Base-by-base conservation (phyloP, 2,329 filamentous ascomycete genomes). In the Botryotinia convoluta region DNA sequence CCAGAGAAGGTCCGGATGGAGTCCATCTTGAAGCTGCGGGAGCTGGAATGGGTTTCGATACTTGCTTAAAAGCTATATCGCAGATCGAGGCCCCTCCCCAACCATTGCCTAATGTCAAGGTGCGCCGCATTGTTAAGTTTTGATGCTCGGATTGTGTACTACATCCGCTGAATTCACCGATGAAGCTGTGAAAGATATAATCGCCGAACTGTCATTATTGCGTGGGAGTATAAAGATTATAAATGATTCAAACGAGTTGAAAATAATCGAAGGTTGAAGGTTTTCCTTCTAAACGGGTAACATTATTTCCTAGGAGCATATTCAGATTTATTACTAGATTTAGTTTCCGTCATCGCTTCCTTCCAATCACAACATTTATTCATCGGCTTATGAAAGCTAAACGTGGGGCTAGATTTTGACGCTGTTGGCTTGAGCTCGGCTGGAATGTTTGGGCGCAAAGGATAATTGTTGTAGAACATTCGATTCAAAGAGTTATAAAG, bases 111-210 rank as follows among this genome's bases (percentile, higher is more conserved):
- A 76, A 57, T 48, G 75, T 72, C n/a, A 72, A 61, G 44, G 76
- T 73, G 73, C 75, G 76, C 74, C 77, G 79, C 79, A 81, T 81
- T 72, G 76, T 74, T 69, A 73, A 73, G 18, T 74, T 57, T 57
- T 35, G 39, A 45, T 12, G 64, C 51, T 45, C 32, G 64, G 69
- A 61, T 74, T 69, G 54, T 76, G 67, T 74, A 75, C 74, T 71
- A 75, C 69, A 69, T 69, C 74, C 74, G 73, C 77, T 76, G 73
- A 73, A 76, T 79, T 81, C 79, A 81, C 74, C 78, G 77, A 72
- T 71, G 57, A 73, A 76, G 73, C 72, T 75, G 63, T 74, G 68
- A 75, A 70, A 62, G 59, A 74, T 76, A 71, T 70, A 44, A 48
- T 74, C 75, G 74, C 75, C 73, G 74, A 69, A 73, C 59, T 75